Base-by-base conservation (phyloP, 2,329 filamentous ascomycete genomes). In the Fusarium sp. region DNA sequence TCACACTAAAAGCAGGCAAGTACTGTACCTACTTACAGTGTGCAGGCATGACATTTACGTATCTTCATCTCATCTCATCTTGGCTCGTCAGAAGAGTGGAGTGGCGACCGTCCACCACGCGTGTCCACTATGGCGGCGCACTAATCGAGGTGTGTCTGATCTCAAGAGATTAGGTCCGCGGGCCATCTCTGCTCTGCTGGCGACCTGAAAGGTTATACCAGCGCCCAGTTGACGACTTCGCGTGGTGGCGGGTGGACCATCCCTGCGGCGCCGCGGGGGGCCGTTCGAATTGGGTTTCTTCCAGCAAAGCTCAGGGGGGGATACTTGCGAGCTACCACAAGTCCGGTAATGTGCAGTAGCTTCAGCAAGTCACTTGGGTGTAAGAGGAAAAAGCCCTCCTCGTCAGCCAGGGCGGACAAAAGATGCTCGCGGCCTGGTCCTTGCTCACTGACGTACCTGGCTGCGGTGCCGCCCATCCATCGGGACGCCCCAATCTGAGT, bases 91-190 rank as follows among this genome's bases (percentile, higher is more conserved):
- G 31, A 36, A 47, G 47, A 61, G 65, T 49, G 61, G 64, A 65
- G 62, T 65, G 62, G 47, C 42, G 43, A 65, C 47, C 53, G 36
- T 36, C 38, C 44, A 64, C 60, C 64, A 50, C 43, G 65, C 40
- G 38, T 39, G 36, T 57, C 53, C 54, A 67, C 66, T 34, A 60
- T 50, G 47, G 69, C 66, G 53, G 63, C 66, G 67, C 71, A 73
- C 71, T 73, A 73, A 73, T 72, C 69, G 67, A 73, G 57, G 61
- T 52, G 62, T 74, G 71, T 73, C 68, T 73, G 72, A 74, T 74
- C 72, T 73, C 60, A 57, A 70, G 69, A 73, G 72, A 74, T 74
- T 74, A 70, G 66, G 70, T 67, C 71, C 66, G 59, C 72, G 67
- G 66, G 63, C 70, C 66, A 74, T 73, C 68, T 74, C 51, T 53